Evolutionary conservation across 768 basidiomycete species (phyloP).

Genomic region (Russula foetens): DNA sequence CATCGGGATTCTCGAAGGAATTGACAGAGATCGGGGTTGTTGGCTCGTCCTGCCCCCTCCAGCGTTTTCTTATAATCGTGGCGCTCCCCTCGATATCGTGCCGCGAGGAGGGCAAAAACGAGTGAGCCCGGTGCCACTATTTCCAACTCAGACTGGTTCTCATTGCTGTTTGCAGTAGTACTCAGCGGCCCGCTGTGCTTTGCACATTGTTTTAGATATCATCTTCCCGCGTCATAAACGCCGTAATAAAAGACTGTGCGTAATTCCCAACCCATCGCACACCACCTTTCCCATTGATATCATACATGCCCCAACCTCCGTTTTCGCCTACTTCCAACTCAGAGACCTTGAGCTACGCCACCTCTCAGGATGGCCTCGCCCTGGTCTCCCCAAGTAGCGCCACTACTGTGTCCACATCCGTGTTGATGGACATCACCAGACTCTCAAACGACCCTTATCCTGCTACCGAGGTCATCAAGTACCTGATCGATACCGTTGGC

Average conservation of each 20-base stretch:
- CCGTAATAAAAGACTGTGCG: not conserved
- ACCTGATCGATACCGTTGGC: constrained; percentile 14
- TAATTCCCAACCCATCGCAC: not conserved
- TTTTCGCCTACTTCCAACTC: not conserved
- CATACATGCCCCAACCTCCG: not conserved
- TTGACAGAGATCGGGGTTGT: not conserved
- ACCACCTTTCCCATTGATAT: not conserved
- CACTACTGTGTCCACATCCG: not conserved
- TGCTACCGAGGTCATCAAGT: constrained; percentile 19
- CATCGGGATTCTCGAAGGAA: too few relatives aligned
- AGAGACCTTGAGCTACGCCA: not conserved
- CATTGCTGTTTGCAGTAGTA: not conserved
- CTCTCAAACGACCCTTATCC: constrained; percentile 3
- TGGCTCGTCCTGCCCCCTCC: not conserved
- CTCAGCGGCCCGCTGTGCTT: constrained; percentile 1
- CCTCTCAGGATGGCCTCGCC: not conserved
- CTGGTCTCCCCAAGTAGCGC: not conserved
- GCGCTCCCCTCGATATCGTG: not conserved
- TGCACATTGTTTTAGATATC: not conserved
- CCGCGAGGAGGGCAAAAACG: not conserved
- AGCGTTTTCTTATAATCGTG: not conserved
- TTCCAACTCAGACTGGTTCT: constrained; percentile 8
- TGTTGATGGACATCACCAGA: not conserved
- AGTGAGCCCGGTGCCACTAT: not conserved
- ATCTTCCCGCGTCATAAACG: not conserved